Percentiles rank a stretch among this genome's conserved stretches.
These are phyloP conservation scores for Canariomyces notabilis DNA, from an alignment of 2,329 filamentous ascomycete species.

Conservation along the genomic window DNA sequence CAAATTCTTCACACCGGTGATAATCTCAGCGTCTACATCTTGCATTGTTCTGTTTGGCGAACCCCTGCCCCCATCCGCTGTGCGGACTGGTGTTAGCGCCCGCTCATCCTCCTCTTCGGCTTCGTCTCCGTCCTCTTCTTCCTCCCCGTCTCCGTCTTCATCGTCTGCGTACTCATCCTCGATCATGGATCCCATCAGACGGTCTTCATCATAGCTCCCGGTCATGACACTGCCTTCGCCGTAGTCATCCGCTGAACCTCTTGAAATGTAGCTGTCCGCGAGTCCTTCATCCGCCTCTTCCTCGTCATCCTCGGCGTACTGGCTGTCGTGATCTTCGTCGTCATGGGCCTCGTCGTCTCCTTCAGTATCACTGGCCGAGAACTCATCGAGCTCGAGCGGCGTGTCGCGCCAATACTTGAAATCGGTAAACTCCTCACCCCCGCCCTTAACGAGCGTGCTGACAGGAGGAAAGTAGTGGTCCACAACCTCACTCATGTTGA, in stretches of 20 bases:
- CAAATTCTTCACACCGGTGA: conserved; percentile 54
- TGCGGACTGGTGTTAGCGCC: conserved; percentile 1
- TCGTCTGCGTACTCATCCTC: conserved; percentile 34
- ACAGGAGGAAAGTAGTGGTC: conserved; percentile 98
- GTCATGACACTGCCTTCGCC: conserved; percentile 39
- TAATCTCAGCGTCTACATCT: conserved; percentile 52
- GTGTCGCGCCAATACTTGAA: conserved; percentile 94
- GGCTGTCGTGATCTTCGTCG: conserved; percentile 41
- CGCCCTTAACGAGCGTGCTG: conserved; percentile 77
- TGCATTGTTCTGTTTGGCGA: conserved; percentile 29
- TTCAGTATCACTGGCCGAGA: conserved; percentile 73
- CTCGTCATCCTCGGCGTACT: conserved; percentile 34
- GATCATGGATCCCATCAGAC: conserved; percentile 37
- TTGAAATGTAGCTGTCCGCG: conserved; percentile 41
- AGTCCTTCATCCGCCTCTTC: conserved; percentile 42
- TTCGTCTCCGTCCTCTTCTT: conserved; percentile 33
- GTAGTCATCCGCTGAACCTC: conserved; percentile 33
- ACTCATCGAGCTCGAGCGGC: conserved; percentile 80
- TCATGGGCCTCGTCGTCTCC: conserved; percentile 36
- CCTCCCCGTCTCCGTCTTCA: conserved; percentile 33
- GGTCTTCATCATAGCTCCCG: conserved; percentile 40
- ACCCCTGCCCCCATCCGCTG: not conserved
- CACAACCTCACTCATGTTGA: conserved; percentile 93
- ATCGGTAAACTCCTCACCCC: conserved; percentile 92
- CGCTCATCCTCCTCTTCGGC: conserved; percentile 30